Conservation (phyloP, 1,139 yeast genomes). For the Suhomyces kunorum region DNA sequence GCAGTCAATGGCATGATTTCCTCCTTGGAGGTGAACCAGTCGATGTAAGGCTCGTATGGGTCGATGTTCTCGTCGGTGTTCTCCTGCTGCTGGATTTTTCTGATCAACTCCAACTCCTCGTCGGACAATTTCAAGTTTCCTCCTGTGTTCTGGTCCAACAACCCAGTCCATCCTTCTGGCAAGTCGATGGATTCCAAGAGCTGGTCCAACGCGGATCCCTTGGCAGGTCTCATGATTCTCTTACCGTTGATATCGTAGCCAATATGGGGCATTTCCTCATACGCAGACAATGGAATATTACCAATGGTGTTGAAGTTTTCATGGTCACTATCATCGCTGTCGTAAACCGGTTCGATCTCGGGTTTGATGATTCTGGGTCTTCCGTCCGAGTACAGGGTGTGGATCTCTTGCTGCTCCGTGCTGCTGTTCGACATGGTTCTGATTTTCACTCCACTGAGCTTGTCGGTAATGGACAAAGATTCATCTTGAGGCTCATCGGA, state of each 20-base stretch:
- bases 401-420: constrained; percentile 30
- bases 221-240: constrained; percentile 98
- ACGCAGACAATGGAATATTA: constrained; percentile 86
- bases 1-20: constrained; percentile 94
- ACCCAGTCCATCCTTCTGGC: constrained; percentile 99
- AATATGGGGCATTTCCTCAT: constrained; percentile 95
- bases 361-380: constrained; percentile 74
- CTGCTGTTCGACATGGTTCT: constrained; percentile 48
- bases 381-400: constrained; percentile 76
- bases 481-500: constrained; percentile 55
- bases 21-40: constrained; percentile 86
- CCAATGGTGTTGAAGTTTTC: constrained; percentile 91
- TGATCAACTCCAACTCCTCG: constrained; percentile 87
- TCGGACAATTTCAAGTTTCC: constrained; percentile 78
- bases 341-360: constrained; percentile 89
- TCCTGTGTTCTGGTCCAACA: constrained; percentile 89
- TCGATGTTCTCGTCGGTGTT: constrained; percentile 76
- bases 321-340: constrained; percentile 87
- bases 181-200: constrained; percentile 85
- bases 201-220: constrained; percentile 90
- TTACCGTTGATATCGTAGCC: constrained; percentile 98
- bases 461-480: constrained; percentile 53
- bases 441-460: constrained; percentile 53
- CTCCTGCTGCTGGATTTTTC: constrained; percentile 83
- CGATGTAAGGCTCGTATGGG: constrained; percentile 92